Evolutionary conservation across 768 basidiomycete species (phyloP).

Genomic region (Leccinum uliginosum): DNA sequence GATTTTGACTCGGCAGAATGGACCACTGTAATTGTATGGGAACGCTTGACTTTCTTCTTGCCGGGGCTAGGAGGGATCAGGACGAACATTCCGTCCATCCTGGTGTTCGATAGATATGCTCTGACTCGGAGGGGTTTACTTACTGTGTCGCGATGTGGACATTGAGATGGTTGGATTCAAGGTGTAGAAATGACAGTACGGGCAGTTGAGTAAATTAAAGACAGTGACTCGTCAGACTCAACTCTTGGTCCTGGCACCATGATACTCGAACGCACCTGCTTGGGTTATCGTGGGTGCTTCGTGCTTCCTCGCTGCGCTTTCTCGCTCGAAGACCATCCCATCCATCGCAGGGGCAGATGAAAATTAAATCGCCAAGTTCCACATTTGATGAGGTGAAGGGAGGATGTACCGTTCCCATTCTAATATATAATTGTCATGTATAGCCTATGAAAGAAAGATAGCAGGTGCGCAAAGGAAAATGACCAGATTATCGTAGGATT

Average conservation of each 20-base stretch:
- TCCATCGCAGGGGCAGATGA: not conserved
- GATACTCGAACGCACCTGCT: conserved; percentile 1
- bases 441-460: not conserved
- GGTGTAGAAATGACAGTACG: conserved; percentile 7
- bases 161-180: not conserved
- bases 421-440: not conserved
- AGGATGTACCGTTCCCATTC: not conserved
- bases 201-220: conserved; percentile 8
- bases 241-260: not conserved
- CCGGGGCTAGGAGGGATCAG: conserved; percentile 13
- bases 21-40: not conserved
- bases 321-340: conserved; percentile 12
- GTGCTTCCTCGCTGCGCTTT: conserved; percentile 12
- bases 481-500: not conserved
- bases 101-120: not conserved
- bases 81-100: not conserved
- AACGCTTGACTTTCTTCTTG: conserved; percentile 3
- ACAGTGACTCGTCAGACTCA: not conserved
- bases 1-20: not conserved
- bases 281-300: conserved; percentile 1
- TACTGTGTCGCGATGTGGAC: conserved; percentile 11
- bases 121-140: not conserved
- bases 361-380: not conserved
- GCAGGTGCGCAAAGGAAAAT: not conserved
- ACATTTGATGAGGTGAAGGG: not conserved